phyloP scores from a whole-genome alignment of 2,329 filamentous ascomycete genomes.

The Trichoderma breve region DNA sequence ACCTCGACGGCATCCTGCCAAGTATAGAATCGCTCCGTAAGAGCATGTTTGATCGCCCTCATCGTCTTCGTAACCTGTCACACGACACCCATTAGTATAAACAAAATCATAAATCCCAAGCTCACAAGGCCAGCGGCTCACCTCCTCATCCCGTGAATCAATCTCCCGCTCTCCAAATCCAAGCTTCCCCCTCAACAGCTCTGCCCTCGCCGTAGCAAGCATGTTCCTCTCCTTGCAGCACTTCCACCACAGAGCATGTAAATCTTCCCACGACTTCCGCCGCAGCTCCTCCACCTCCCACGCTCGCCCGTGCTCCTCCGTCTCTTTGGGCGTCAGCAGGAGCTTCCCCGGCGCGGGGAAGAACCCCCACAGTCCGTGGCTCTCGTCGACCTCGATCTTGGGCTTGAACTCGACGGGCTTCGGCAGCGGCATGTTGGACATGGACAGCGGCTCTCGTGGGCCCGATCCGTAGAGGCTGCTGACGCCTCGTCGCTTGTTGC shows the following conservation, averaged over 20 bases:
- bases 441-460: slow-evolving; percentile 68
- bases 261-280: slow-evolving; percentile 87
- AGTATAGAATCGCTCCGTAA: slow-evolving; percentile 85
- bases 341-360: slow-evolving; percentile 70
- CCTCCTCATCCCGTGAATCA: slow-evolving; percentile 60
- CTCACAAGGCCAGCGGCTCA: slow-evolving; percentile 42
- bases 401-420: slow-evolving; percentile 63
- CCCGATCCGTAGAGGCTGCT: slow-evolving; percentile 79
- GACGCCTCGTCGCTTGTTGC: slow-evolving; percentile 76
- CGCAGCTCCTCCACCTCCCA: slow-evolving; percentile 87
- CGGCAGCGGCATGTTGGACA: slow-evolving; percentile 70
- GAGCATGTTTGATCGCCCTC: slow-evolving; percentile 75
- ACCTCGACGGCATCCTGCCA: slow-evolving; percentile 74
- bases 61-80: slow-evolving; percentile 72
- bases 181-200: slow-evolving; percentile 65
- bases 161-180: slow-evolving; percentile 73
- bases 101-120: background rate
- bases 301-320: slow-evolving; percentile 69
- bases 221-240: slow-evolving; percentile 90
- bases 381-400: slow-evolving; percentile 58
- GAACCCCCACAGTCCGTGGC: slow-evolving; percentile 92
- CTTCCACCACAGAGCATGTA: slow-evolving; percentile 92
- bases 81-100: slow-evolving; percentile 14
- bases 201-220: slow-evolving; percentile 71
- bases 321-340: slow-evolving; percentile 70